Evolutionary conservation across 305 asterid species (phyloP).

Genomic region (Coffea humblotiana): DNA sequence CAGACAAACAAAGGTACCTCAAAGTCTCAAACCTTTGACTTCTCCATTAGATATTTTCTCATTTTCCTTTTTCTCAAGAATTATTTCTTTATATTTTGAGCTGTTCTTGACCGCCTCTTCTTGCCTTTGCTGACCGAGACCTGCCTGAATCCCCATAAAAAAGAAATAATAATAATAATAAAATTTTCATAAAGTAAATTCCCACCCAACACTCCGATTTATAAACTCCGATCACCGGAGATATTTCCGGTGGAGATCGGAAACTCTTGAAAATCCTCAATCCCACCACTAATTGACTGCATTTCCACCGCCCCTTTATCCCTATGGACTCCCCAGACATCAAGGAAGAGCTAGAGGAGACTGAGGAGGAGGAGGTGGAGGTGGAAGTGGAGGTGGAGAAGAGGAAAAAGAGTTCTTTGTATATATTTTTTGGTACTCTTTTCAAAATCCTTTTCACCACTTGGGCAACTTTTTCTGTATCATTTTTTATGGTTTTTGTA

Average conservation of each 20-base stretch:
- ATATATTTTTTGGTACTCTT: slow-evolving; percentile 39
- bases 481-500: slow-evolving; percentile 49
- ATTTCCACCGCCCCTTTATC: background rate
- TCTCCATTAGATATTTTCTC: background rate
- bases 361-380: slow-evolving; percentile 27
- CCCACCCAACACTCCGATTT: background rate
- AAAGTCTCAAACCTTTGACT: background rate
- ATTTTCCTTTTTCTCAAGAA: background rate
- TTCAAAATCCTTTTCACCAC: slow-evolving; percentile 38
- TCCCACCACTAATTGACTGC: background rate
- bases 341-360: slow-evolving; percentile 29
- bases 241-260: slow-evolving; percentile 11
- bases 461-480: slow-evolving; percentile 39
- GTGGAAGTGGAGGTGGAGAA: slow-evolving; percentile 20
- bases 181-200: background rate
- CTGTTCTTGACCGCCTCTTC: background rate
- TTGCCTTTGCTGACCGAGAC: background rate
- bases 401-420: slow-evolving; percentile 23
- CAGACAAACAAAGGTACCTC: background rate
- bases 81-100: background rate
- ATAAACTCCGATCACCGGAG: slow-evolving; percentile 1
- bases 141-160: background rate
- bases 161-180: background rate
- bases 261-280: background rate
- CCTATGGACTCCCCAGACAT: slow-evolving; percentile 60